Conservation (phyloP, 1,284 basidiomycete genomes). For the Ustilago tritici region DNA sequence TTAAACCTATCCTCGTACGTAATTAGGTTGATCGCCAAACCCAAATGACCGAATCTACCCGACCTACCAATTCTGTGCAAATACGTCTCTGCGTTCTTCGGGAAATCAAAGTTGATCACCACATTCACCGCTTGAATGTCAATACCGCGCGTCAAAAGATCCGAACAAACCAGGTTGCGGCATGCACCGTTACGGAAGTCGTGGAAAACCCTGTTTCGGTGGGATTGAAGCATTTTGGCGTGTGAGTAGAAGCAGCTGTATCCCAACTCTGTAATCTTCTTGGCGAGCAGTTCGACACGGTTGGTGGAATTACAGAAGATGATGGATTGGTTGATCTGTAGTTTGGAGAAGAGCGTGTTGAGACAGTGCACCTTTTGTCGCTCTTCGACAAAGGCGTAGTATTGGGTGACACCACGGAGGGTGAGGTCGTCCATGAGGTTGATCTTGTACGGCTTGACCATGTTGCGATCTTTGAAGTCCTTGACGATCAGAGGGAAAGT, state of each 20-base stretch:
- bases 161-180: slow-evolving; percentile 93
- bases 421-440: slow-evolving; percentile 99
- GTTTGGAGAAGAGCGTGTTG: slow-evolving; percentile 95
- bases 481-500: slow-evolving; percentile 99
- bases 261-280: slow-evolving; percentile 98
- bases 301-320: slow-evolving; percentile 99
- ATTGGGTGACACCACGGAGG: slow-evolving; percentile 97
- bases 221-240: slow-evolving; percentile 98
- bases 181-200: slow-evolving; percentile 98
- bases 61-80: slow-evolving; percentile 97
- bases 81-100: slow-evolving; percentile 98
- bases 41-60: slow-evolving; percentile 95
- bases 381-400: slow-evolving; percentile 99
- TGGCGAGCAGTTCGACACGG: slow-evolving; percentile 97
- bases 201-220: slow-evolving; percentile 99
- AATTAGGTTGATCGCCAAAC: slow-evolving; percentile 91
- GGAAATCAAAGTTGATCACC: slow-evolving; percentile 99
- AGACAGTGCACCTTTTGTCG: slow-evolving; percentile 99
- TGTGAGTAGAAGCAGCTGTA: slow-evolving; percentile 99
- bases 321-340: slow-evolving; percentile 99
- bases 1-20: slow-evolving; percentile 95
- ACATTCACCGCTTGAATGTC: slow-evolving; percentile 99
- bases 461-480: slow-evolving; percentile 99
- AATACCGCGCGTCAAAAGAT: slow-evolving; percentile 97
- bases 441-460: slow-evolving; percentile 95